These are phyloP conservation scores for Fusarium nanum DNA, from an alignment of 2,329 filamentous ascomycete genomes.

Conservation along the genomic window DNA sequence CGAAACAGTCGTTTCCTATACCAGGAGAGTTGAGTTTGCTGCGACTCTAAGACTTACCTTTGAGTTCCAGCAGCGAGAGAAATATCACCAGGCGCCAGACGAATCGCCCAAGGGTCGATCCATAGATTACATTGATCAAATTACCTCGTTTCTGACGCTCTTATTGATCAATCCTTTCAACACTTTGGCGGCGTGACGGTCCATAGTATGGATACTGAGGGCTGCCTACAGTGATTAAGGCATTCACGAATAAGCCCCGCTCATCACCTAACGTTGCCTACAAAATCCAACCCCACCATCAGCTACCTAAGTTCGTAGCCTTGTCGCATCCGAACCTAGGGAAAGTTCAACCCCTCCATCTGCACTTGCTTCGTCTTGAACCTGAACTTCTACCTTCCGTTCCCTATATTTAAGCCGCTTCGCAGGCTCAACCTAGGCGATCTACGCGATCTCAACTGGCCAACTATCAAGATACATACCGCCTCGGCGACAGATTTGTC, in stretches of 20 bases:
- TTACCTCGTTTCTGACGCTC: neutral
- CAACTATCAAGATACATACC: neutral
- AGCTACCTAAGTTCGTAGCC: constrained; percentile 42
- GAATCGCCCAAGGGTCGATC: neutral
- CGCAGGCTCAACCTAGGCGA: neutral
- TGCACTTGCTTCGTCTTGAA: constrained; percentile 11
- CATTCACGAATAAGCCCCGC: constrained; percentile 28
- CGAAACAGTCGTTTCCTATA: neutral
- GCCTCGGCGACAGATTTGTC: neutral
- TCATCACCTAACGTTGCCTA: constrained; percentile 8
- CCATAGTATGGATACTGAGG: neutral
- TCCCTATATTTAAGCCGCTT: constrained; percentile 15
- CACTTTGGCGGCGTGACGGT: neutral
- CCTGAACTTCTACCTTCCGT: constrained; percentile 10
- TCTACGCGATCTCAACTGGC: neutral
- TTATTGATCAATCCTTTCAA: neutral
- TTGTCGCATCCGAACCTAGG: constrained; percentile 39
- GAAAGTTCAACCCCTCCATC: constrained; percentile 47
- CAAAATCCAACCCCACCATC: constrained; percentile 39
- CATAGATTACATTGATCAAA: neutral
- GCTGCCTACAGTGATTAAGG: constrained; percentile 9
- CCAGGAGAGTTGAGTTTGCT: neutral
- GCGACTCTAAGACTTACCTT: neutral
- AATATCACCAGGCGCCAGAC: neutral
- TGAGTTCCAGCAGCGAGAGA: neutral